Evolutionary conservation across 1,139 yeast genomes (phyloP).

Genomic region (Pichia sp.): DNA sequence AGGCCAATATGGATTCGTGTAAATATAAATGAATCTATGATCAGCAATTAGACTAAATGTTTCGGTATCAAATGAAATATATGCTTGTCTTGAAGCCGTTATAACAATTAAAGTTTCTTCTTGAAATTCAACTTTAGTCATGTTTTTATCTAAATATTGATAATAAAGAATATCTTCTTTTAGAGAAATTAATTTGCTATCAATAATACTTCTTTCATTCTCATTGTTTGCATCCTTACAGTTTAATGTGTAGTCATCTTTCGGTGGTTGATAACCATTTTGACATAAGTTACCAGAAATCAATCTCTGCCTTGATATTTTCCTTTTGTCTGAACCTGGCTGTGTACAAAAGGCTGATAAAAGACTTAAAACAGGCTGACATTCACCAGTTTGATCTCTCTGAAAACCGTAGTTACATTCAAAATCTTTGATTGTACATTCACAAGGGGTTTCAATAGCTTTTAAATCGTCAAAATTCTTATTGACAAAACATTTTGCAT

Average conservation of each 20-base stretch:
- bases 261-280: constrained; percentile 24
- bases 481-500: constrained; percentile 63
- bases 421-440: constrained; percentile 59
- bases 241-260: constrained; percentile 21
- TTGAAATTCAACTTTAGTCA: constrained; percentile 13
- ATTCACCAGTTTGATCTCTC: constrained; percentile 39
- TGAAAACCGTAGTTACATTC: constrained; percentile 67
- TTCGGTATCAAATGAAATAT: constrained; percentile 72
- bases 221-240: constrained; percentile 21
- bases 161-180: constrained; percentile 44
- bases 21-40: constrained; percentile 48
- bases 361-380: constrained; percentile 44
- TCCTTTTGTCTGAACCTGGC: constrained; percentile 17
- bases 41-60: constrained; percentile 30
- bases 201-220: constrained; percentile 16
- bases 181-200: constrained; percentile 14
- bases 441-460: constrained; percentile 53
- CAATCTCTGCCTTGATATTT: constrained; percentile 21
- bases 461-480: constrained; percentile 54
- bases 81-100: constrained; percentile 47
- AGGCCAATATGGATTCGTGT: constrained; percentile 56
- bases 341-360: constrained; percentile 21
- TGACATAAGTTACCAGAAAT: constrained; percentile 26
- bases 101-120: constrained; percentile 73
- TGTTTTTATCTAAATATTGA: constrained; percentile 37